Conservation (phyloP, 2,329 filamentous ascomycete species). For the Chlorencoelia australis region DNA sequence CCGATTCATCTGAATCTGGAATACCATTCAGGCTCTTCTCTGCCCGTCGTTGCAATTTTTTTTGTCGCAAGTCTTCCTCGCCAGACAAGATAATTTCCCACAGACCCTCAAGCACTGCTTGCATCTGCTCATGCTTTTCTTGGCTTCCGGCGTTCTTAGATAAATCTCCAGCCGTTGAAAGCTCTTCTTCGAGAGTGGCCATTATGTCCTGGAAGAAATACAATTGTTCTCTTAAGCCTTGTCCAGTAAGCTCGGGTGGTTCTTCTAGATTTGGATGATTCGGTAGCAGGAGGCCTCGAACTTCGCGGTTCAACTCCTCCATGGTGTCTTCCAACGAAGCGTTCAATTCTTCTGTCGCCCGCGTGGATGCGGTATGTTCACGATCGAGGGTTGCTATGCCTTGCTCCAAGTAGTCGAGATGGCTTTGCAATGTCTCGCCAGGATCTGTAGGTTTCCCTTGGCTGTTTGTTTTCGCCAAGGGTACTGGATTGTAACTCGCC, state of each 20-base stretch:
- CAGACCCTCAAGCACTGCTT: conserved; percentile 38
- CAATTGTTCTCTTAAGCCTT: conserved; percentile 56
- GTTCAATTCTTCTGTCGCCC: conserved; percentile 16
- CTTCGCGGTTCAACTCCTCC: conserved; percentile 51
- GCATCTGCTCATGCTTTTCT: conserved; percentile 44
- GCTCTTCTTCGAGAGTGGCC: conserved; percentile 33
- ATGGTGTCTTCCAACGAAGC: conserved; percentile 40
- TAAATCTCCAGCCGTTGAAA: conserved; percentile 15
- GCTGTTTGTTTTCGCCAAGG: conserved; percentile 32
- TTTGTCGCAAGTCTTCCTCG: conserved; percentile 44
- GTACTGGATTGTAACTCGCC: conserved; percentile 14
- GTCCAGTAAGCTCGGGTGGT: conserved; percentile 46
- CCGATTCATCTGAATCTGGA: conserved; percentile 47
- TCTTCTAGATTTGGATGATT: conserved; percentile 40
- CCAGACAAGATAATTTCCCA: conserved; percentile 41
- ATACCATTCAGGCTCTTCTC: conserved; percentile 46
- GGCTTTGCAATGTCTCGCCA: conserved; percentile 39
- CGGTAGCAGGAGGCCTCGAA: conserved; percentile 47
- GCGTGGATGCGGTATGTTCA: conserved; percentile 33
- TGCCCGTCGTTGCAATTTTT: conserved; percentile 43
- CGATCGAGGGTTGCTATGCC: conserved; percentile 50
- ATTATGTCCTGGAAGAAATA: conserved; percentile 56
- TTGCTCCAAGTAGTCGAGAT: conserved; percentile 63
- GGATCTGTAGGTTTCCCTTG: conserved; percentile 31
- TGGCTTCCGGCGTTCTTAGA: conserved; percentile 20